A percentile compares a stretch with the other conserved stretches of the same genome.
phyloP scores from a whole-genome alignment of 805 yeast species.

The Ogataea thermomethanolica region DNA sequence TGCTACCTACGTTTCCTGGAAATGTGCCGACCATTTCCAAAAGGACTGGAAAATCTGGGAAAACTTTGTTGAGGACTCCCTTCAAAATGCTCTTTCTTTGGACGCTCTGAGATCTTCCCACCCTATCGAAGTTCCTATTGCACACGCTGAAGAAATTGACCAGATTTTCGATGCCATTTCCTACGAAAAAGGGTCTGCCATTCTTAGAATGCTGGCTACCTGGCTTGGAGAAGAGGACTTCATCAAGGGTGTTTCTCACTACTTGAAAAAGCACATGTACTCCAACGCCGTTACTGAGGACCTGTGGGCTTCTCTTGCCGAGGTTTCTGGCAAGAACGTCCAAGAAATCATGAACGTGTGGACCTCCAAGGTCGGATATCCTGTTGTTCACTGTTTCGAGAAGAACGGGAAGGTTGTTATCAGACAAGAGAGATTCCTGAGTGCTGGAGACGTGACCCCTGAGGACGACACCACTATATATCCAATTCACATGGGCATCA shows the following conservation, averaged over 20 bases:
- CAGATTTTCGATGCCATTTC: slow-evolving; percentile 84
- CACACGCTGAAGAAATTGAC: slow-evolving; percentile 73
- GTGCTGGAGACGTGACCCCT: slow-evolving; percentile 60
- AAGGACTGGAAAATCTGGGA: slow-evolving; percentile 82
- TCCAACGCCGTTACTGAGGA: slow-evolving; percentile 73
- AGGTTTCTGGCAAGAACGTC: slow-evolving; percentile 65
- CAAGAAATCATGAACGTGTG: slow-evolving; percentile 62
- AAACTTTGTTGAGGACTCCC: slow-evolving; percentile 51
- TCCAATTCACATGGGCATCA: slow-evolving; percentile 51
- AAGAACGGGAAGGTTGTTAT: slow-evolving; percentile 34
- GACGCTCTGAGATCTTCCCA: slow-evolving; percentile 68
- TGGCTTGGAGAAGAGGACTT: slow-evolving; percentile 69
- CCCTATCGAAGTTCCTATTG: slow-evolving; percentile 84
- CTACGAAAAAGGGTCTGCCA: slow-evolving; percentile 76
- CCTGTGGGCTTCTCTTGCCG: slow-evolving; percentile 65
- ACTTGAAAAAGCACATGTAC: slow-evolving; percentile 60
- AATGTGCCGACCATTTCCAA: slow-evolving; percentile 63
- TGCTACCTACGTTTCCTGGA: slow-evolving; percentile 83
- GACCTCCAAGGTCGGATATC: slow-evolving; percentile 75
- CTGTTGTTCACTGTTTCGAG: slow-evolving; percentile 52
- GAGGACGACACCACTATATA: slow-evolving; percentile 59
- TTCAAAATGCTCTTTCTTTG: slow-evolving; percentile 49
- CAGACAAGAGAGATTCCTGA: slow-evolving; percentile 60
- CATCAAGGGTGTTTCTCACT: slow-evolving; percentile 68
- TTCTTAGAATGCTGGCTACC: slow-evolving; percentile 70